phyloP scores from a whole-genome alignment of 2,329 filamentous ascomycete species.

The Tolypocladium cylindrosporum region DNA sequence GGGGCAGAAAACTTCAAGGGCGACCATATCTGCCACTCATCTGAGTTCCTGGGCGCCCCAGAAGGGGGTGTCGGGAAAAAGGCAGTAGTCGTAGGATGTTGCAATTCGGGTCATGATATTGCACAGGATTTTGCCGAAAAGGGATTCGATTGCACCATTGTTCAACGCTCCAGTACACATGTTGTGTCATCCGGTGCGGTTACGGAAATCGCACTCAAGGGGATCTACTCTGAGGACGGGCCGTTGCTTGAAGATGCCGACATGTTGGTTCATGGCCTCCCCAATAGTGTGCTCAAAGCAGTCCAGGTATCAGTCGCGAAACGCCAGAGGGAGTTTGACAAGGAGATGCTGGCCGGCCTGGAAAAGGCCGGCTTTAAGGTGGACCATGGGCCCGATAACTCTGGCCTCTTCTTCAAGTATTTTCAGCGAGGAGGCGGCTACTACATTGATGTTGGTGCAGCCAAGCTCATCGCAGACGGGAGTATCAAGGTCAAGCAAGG shows the following conservation, averaged over 20 bases:
- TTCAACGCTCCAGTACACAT: constrained; percentile 57
- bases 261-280: constrained; percentile 45
- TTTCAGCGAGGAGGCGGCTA: constrained; percentile 58
- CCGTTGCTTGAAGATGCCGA: constrained; percentile 56
- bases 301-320: constrained; percentile 36
- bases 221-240: constrained; percentile 37
- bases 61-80: constrained; percentile 41
- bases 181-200: constrained; percentile 49
- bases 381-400: constrained; percentile 45
- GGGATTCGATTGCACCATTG: constrained; percentile 57
- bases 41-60: constrained; percentile 44
- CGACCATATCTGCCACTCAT: constrained; percentile 50
- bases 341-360: constrained; percentile 31
- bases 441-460: constrained; percentile 60
- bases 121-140: constrained; percentile 58
- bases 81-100: constrained; percentile 56
- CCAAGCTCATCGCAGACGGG: constrained; percentile 50
- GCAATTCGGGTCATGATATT: constrained; percentile 61
- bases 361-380: constrained; percentile 49
- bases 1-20: constrained; percentile 50
- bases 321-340: constrained; percentile 24
- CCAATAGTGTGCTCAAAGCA: constrained; percentile 49
- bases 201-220: constrained; percentile 40
- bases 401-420: constrained; percentile 52
- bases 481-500: constrained; percentile 54